A percentile compares a stretch with the other conserved stretches of the same genome.
Evolutionary conservation across 495 filamentous ascomycete species (phyloP).

Genomic region (Barbatosphaeria neglecta): DNA sequence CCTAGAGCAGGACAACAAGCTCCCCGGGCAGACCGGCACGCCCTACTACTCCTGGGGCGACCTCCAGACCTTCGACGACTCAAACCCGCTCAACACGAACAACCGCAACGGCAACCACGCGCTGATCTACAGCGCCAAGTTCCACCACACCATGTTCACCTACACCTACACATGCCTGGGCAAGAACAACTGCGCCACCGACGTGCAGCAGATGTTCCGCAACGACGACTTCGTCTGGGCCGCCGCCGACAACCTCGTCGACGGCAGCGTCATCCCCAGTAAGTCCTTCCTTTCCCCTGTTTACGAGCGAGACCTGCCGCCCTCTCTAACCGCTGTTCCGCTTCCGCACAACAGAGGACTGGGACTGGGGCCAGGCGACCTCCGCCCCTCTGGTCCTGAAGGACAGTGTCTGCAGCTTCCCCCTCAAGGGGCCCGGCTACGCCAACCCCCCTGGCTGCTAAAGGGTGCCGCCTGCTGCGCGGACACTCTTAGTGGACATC

Average conservation of each 20-base stretch:
- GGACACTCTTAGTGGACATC: no score
- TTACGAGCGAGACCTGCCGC: neutral
- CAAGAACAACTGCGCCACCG: neutral
- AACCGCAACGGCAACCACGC: neutral
- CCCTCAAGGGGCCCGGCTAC: neutral
- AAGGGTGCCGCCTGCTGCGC: no score
- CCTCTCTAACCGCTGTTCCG: neutral
- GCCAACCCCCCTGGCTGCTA: no score
- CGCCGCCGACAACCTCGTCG: neutral
- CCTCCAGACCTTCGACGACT: neutral
- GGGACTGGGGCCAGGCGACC: neutral
- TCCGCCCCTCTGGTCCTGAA: neutral
- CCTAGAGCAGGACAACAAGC: neutral
- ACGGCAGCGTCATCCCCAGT: neutral
- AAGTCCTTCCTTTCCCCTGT: neutral
- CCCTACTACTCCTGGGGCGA: neutral
- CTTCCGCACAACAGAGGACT: neutral
- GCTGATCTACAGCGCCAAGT: neutral
- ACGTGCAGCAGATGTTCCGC: neutral
- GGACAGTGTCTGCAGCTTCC: neutral
- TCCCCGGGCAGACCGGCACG: neutral
- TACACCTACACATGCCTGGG: neutral
- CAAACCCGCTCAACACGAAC: neutral
- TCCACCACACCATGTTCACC: slow-evolving; percentile 1
- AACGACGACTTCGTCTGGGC: neutral